Evolutionary conservation across 371 early-diverging fungal species (phyloP).

Genomic region (Chytridium lagenaria): DNA sequence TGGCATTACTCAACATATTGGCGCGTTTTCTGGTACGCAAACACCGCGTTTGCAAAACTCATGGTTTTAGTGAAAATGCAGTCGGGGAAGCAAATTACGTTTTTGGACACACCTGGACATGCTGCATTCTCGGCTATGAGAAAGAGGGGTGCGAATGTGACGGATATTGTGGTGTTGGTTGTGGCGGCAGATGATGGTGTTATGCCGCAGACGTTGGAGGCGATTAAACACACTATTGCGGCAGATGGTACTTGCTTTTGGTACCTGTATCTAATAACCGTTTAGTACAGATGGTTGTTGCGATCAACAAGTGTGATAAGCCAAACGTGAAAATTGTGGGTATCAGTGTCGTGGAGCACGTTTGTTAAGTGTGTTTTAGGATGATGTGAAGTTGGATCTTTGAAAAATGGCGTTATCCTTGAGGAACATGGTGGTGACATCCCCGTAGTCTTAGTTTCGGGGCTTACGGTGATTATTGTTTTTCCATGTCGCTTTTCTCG

Average conservation of each 20-base stretch:
- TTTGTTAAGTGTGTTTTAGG: no score
- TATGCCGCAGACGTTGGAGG: conserved; percentile 96
- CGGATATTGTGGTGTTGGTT: conserved; percentile 94
- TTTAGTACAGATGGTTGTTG: no score
- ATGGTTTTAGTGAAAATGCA: conserved; percentile 69
- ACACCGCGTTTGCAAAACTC: background rate
- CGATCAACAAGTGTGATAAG: no score
- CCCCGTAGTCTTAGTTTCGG: no score
- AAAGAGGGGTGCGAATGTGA: conserved; percentile 87
- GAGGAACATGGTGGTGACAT: no score
- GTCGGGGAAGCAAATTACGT: conserved; percentile 81
- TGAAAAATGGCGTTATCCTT: no score
- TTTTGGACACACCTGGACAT: conserved; percentile 97
- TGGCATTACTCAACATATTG: conserved; percentile 98
- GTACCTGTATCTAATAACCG: no score
- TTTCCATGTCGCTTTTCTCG: no score
- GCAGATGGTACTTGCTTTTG: conserved; percentile 68
- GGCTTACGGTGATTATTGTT: no score
- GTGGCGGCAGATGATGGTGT: conserved; percentile 98
- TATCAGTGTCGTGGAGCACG: no score
- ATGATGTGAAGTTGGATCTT: no score
- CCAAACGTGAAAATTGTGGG: no score
- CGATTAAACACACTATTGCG: conserved; percentile 87
- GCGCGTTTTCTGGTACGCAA: conserved; percentile 84
- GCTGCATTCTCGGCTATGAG: conserved; percentile 96